Percentiles rank a stretch among this genome's conserved stretches.
phyloP scores from a whole-genome alignment of 2,329 filamentous ascomycete species.

The Colletotrichum sp. region DNA sequence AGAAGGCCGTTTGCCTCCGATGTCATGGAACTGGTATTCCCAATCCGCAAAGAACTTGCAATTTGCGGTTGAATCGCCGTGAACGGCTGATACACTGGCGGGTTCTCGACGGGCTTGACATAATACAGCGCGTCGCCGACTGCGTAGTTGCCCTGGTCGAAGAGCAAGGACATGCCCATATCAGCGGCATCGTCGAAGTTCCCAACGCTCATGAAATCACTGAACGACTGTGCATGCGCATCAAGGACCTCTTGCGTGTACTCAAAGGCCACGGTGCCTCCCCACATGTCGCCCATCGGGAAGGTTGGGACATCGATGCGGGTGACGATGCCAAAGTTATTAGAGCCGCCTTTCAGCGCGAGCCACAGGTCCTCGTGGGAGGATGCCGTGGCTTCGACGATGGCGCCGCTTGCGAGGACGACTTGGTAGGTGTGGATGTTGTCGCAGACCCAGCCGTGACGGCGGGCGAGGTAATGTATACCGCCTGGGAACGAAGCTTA shows the following conservation, averaged over 20 bases:
- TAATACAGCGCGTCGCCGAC: not conserved
- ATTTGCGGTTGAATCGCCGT: not conserved
- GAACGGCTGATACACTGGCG: not conserved
- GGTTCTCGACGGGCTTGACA: not conserved
- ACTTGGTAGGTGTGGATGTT: conserved; percentile 44
- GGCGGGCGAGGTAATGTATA: conserved; percentile 25
- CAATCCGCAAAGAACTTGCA: not conserved
- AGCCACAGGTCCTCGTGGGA: conserved; percentile 42
- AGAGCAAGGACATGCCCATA: conserved; percentile 1
- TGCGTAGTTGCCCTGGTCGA: not conserved
- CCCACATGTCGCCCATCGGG: not conserved
- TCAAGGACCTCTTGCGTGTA: not conserved
- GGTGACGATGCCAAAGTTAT: conserved; percentile 46
- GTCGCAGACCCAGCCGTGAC: conserved; percentile 47
- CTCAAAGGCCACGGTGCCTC: not conserved
- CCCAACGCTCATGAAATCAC: conserved; percentile 14
- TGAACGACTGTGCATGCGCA: conserved; percentile 9
- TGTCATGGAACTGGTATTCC: not conserved
- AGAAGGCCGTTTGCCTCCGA: not conserved
- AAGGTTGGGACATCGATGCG: conserved; percentile 27
- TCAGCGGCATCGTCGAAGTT: conserved; percentile 18
- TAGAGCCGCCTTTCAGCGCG: conserved; percentile 48
- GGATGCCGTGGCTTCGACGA: conserved; percentile 31
- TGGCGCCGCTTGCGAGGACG: conserved; percentile 42
- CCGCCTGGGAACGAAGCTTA: not conserved